Percentiles rank a stretch among this genome's conserved stretches.
Evolutionary conservation across 2,329 filamentous ascomycete species (phyloP).

Genomic region (Neopestalotiopsis clavispora): DNA sequence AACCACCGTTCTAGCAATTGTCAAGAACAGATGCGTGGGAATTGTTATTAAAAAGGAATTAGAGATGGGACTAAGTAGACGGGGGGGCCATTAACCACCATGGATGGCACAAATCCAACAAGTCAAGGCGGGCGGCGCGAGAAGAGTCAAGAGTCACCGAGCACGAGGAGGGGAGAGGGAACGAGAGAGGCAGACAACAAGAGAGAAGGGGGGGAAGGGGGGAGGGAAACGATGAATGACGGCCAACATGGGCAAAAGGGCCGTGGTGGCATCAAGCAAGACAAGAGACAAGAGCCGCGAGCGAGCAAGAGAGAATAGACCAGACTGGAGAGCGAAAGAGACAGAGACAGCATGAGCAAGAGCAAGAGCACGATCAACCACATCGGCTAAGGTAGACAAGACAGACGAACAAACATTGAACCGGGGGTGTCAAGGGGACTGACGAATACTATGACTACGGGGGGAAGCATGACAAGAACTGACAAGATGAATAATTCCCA

Average conservation of each 20-base stretch:
- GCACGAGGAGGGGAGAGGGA: neutral
- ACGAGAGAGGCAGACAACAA: neutral
- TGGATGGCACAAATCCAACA: neutral
- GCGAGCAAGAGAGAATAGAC: neutral
- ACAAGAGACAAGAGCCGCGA: neutral
- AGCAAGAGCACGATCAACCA: neutral
- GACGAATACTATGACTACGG: neutral
- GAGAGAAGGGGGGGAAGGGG: neutral
- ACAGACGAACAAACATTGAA: neutral
- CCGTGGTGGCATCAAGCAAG: neutral
- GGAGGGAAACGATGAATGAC: conserved; percentile 5
- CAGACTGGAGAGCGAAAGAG: neutral
- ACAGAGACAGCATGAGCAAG: conserved; percentile 10
- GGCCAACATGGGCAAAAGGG: neutral
- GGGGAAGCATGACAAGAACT: neutral
- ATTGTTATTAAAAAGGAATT: conserved; percentile 43
- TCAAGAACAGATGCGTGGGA: conserved; percentile 40
- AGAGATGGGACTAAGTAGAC: conserved; percentile 39
- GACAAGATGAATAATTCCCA: neutral
- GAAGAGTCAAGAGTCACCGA: conserved; percentile 1
- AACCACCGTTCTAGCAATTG: conserved; percentile 33
- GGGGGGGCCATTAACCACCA: conserved; percentile 22
- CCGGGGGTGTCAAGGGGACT: neutral
- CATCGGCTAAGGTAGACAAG: neutral
- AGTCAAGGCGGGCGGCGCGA: neutral